These are phyloP conservation scores for Graphiopsis chlorocephala DNA, from an alignment of 2,329 filamentous ascomycete species.

Conservation along the genomic window DNA sequence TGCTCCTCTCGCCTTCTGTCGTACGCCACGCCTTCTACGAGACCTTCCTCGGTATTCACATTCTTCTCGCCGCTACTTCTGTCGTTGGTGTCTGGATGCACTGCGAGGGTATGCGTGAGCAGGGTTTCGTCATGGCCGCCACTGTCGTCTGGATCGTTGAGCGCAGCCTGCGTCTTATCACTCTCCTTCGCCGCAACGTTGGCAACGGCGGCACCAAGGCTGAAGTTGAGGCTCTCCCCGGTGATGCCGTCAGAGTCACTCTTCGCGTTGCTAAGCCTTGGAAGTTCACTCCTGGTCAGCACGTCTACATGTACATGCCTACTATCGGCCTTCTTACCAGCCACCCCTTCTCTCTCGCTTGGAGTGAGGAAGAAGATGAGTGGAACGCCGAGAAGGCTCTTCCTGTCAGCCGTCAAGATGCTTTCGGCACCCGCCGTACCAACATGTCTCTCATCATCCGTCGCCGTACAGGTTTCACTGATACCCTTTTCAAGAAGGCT, in stretches of 20 bases:
- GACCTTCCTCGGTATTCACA: slow-evolving; percentile 71
- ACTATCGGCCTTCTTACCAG: slow-evolving; percentile 69
- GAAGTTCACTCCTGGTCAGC: slow-evolving; percentile 71
- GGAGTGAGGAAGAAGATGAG: slow-evolving; percentile 63
- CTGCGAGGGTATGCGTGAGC: slow-evolving; percentile 55
- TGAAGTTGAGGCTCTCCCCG: slow-evolving; percentile 71
- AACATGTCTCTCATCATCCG: slow-evolving; percentile 80
- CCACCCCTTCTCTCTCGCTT: slow-evolving; percentile 76
- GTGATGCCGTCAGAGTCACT: slow-evolving; percentile 71
- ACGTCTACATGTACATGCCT: slow-evolving; percentile 77
- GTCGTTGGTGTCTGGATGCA: slow-evolving; percentile 67
- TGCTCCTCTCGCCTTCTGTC: slow-evolving; percentile 67
- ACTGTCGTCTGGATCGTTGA: slow-evolving; percentile 68
- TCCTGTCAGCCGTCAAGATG: slow-evolving; percentile 51
- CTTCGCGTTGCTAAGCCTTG: slow-evolving; percentile 74
- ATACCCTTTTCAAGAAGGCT: slow-evolving; percentile 72
- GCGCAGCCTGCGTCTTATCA: slow-evolving; percentile 58
- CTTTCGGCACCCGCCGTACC: slow-evolving; percentile 48
- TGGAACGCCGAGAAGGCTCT: slow-evolving; percentile 44
- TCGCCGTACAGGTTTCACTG: slow-evolving; percentile 83
- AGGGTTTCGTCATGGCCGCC: slow-evolving; percentile 60
- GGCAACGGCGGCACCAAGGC: slow-evolving; percentile 66
- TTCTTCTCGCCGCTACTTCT: slow-evolving; percentile 58
- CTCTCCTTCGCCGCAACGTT: slow-evolving; percentile 64
- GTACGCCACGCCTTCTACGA: slow-evolving; percentile 78